These are phyloP conservation scores for Paratinospora sagittata DNA, from an alignment of 164 flowering plant species.

Conservation along the genomic window DNA sequence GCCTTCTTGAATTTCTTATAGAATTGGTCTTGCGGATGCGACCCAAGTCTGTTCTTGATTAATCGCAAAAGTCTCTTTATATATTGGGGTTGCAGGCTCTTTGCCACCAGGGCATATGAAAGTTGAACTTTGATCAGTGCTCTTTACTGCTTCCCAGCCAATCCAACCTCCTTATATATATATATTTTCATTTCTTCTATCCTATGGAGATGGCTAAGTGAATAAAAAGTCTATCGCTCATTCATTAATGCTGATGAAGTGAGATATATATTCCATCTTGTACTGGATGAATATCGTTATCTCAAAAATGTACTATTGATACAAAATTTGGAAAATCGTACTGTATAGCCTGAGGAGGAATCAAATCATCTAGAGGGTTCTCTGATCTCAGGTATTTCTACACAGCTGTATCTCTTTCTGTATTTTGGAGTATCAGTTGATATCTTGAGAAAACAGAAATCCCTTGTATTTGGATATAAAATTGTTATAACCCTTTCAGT, in stretches of 20 bases:
- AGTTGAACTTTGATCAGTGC: conserved; percentile 43
- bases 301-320: neutral
- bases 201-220: neutral
- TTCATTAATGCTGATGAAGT: conserved; percentile 1
- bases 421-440: neutral
- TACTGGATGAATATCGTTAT: conserved; percentile 5
- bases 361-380: neutral
- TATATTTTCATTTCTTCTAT: conserved; percentile 4
- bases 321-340: neutral
- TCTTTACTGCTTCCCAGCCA: neutral
- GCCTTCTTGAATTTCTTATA: neutral
- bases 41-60: neutral
- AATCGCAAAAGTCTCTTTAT: neutral
- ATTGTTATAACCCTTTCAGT: neutral
- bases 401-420: conserved; percentile 11
- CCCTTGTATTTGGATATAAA: conserved; percentile 20
- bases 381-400: neutral
- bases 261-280: neutral
- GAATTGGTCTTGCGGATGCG: neutral
- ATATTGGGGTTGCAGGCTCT: conserved; percentile 35
- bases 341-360: conserved; percentile 11
- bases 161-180: neutral
- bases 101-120: conserved; percentile 47
- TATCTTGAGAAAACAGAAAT: conserved; percentile 4
- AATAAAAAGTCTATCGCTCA: neutral